Conservation (phyloP, 306 rosid species). For the Mimosa pudica region DNA sequence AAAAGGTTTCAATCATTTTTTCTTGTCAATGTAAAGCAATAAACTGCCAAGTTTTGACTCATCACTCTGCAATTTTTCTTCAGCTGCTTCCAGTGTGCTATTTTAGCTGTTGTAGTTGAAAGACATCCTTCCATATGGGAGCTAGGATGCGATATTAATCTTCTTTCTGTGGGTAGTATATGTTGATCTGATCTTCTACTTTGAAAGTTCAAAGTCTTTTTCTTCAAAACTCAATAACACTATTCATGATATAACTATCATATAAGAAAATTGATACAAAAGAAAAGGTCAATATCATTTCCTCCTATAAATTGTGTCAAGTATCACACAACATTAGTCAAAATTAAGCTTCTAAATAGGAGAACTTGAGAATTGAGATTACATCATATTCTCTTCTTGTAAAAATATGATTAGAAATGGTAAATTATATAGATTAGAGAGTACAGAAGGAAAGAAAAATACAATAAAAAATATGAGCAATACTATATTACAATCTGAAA, state of each 20-base stretch:
- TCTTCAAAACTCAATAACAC: not conserved
- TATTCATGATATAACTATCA: not conserved
- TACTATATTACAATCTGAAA: too few species aligned
- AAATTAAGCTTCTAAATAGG: too few species aligned
- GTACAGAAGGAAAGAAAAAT: too few species aligned
- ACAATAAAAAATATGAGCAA: too few species aligned
- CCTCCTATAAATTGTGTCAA: too few species aligned
- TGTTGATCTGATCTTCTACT: slow-evolving; percentile 17
- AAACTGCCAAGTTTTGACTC: slow-evolving; percentile 81
- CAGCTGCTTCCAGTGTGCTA: slow-evolving; percentile 69
- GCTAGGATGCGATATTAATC: slow-evolving; percentile 88
- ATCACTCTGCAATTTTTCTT: slow-evolving; percentile 71
- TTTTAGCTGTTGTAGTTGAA: slow-evolving; percentile 62
- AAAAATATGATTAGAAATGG: too few species aligned
- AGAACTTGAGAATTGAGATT: too few species aligned
- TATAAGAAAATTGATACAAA: not conserved
- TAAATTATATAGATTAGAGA: too few species aligned
- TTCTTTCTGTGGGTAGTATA: slow-evolving; percentile 91
- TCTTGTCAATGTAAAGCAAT: slow-evolving; percentile 57
- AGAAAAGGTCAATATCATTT: too few species aligned
- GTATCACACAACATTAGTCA: too few species aligned
- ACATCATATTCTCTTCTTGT: too few species aligned
- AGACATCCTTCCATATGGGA: slow-evolving; percentile 77
- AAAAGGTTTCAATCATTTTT: not conserved
- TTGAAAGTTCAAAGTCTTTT: not conserved